Evolutionary conservation across 108 stramenopile genomes (phyloP).

Genomic region (Skeletonema menzelii): DNA sequence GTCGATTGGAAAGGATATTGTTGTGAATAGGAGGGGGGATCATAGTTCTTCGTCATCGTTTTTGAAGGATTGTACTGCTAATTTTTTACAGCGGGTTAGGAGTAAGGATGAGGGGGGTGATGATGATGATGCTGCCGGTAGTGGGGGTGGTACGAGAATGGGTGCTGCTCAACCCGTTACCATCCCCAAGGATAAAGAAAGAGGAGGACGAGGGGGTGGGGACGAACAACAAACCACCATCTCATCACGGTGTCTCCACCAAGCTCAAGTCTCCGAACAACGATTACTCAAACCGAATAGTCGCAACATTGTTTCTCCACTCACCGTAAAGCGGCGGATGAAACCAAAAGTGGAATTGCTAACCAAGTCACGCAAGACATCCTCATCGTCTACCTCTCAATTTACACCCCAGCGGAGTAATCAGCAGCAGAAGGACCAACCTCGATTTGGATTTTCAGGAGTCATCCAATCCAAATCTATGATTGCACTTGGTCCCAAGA

Average conservation of each 20-base stretch:
- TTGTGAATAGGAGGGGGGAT: background rate
- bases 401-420: background rate
- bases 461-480: constrained; percentile 38
- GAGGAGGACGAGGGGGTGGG: background rate
- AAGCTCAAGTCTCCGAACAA: constrained; percentile 59
- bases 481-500: constrained; percentile 11
- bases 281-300: constrained; percentile 61
- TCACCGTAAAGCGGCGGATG: constrained; percentile 81
- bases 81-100: constrained; percentile 12
- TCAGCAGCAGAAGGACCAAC: background rate
- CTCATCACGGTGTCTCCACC: constrained; percentile 26
- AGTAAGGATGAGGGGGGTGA: background rate
- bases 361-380: constrained; percentile 44
- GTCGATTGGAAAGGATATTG: background rate
- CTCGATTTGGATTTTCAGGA: background rate
- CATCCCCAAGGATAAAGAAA: background rate
- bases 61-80: constrained; percentile 26
- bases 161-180: constrained; percentile 21
- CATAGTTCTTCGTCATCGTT: background rate
- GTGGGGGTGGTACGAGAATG: background rate
- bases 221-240: background rate
- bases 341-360: constrained; percentile 70
- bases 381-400: constrained; percentile 12
- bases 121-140: background rate
- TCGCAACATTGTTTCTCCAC: constrained; percentile 74